Base-by-base conservation (phyloP, 108 stramenopile species). In the Asterionellopsis glacialis region DNA sequence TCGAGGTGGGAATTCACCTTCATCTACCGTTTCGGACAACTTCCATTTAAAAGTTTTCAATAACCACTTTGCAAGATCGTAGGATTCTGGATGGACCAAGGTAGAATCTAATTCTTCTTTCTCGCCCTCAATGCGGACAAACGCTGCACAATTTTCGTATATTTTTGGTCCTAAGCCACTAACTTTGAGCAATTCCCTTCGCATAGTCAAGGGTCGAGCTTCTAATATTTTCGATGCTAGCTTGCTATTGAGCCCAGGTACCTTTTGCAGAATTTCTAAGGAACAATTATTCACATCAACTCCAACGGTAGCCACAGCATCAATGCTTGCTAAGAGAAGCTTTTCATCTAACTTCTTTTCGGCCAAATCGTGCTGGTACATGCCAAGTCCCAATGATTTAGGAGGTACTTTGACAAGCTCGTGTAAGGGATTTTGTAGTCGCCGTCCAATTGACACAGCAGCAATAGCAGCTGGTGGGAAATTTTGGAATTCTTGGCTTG, bases 341-440 rank as follows among this genome's bases (percentile, higher is more conserved):
- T 75, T 65, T 51, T 78, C 72, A 14, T 83, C 80, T 48, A 87
- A 59, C 24, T 75, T 63, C 22, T 65, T 69, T 44, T 81, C 75
- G 22, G 64, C 53, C 33, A 83, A 55, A 56, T 87, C 86, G 65
- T 87, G 86, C 65, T 87, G 86, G 55, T 87, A 87, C 82, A 87
- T 83, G 12, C 86, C 86, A 18, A 87, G 55, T 10, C 86, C 86
- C 19, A 87, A 57, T 49, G 64, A 70, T 49, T 40, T 65, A 15
- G 82, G 82, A 11, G 86, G 86, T 11, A 87, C 70, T 41, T 83
- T 83, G 16, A 87, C 77, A 11, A 87, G 57, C 55, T 84, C 83
- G 49, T 67, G 70, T 22, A 84, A 56, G 11, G 83, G 83, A 65
- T 84, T 84, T 47, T 75, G 72, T n/a, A 64, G 68, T 24, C 83